phyloP scores from a whole-genome alignment of 257 asterid species.

The Henckelia pumila region DNA sequence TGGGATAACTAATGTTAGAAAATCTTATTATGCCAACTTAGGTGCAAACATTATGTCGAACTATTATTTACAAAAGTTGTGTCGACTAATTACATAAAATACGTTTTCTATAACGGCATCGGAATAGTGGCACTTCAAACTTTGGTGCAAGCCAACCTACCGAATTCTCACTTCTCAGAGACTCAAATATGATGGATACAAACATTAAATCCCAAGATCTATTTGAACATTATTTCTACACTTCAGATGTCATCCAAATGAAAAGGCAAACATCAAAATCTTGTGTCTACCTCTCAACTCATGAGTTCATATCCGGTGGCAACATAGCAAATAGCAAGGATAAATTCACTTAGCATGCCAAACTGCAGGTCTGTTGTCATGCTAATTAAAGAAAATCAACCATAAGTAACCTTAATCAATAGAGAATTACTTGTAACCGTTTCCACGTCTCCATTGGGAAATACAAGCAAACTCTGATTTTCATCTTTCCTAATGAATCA shows the following conservation, averaged over 20 bases:
- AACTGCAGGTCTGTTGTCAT: slow-evolving; percentile 6
- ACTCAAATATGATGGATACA: slow-evolving; percentile 13
- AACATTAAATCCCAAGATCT: background rate
- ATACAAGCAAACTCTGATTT: slow-evolving; percentile 79
- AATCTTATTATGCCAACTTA: no score
- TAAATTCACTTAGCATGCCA: slow-evolving; percentile 2
- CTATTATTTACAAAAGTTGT: no score
- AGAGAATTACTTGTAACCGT: slow-evolving; percentile 58
- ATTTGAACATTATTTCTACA: slow-evolving; percentile 14
- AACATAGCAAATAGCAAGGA: slow-evolving; percentile 5
- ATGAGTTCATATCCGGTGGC: background rate
- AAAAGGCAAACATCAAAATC: background rate
- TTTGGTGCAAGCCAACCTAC: slow-evolving; percentile 4
- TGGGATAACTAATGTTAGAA: no score
- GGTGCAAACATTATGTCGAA: no score
- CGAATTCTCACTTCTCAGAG: slow-evolving; percentile 8
- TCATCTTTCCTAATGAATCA: slow-evolving; percentile 72
- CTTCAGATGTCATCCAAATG: slow-evolving; percentile 2
- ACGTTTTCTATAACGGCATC: background rate
- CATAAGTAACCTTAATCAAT: slow-evolving; percentile 11
- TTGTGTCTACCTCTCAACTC: slow-evolving; percentile 3
- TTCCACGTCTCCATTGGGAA: slow-evolving; percentile 91
- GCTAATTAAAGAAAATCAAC: slow-evolving; percentile 14
- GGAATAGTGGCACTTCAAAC: slow-evolving; percentile 1
- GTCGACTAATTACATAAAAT: background rate